Evolutionary conservation across 2,329 filamentous ascomycete species (phyloP), one percentile per base, ranked within the genome.

Genomic region (Trichothecium sympodiale): DNA sequence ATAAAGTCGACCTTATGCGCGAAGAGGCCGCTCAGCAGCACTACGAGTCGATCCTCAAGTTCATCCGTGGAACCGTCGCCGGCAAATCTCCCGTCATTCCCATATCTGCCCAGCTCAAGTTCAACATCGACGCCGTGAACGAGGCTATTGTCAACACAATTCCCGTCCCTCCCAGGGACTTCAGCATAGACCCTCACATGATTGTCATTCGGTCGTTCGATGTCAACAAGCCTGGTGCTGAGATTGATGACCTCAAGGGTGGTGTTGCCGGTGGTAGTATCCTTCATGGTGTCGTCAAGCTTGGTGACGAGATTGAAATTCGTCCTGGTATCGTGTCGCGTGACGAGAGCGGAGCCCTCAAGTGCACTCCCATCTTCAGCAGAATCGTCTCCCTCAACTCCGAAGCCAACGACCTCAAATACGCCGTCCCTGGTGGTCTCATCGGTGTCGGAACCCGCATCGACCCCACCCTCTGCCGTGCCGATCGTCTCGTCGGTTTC

Each of bases 151-250:
- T 95, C 60, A 87, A 85, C 56, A 93, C 85, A 52, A 95, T 98
- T 50, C 91, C 91, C 17, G 81, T 96, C 8, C 91, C 91, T 13
- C 66, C 82, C 41, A 77, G 91, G 61, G 88, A 96, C 61, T 96
- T 98, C 68, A 78, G 78, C 48, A 77, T 83, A 51, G 84, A 89
- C 46, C 91, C 91, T 30, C 88, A 94, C 65, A 95, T 98, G 86
- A 98, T 98, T 54, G 81, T 98, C 56, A 98, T 98, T 60, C 86
- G 91, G 61, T 96, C 89, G 3, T 98, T 98, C 61, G 91, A 98
- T 56, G 93, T 98, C 55, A 98, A 98, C 78, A 98, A 98, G 75
- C 91, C 91, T 29, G 91, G 91, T 74, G 88, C 91, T 29, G 91
- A 95, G 64, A 96, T 98, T 46, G 89, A 96, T 41, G 91, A 98